These are phyloP conservation scores for Lantana camara DNA, from an alignment of 257 asterid species.

Conservation along the genomic window DNA sequence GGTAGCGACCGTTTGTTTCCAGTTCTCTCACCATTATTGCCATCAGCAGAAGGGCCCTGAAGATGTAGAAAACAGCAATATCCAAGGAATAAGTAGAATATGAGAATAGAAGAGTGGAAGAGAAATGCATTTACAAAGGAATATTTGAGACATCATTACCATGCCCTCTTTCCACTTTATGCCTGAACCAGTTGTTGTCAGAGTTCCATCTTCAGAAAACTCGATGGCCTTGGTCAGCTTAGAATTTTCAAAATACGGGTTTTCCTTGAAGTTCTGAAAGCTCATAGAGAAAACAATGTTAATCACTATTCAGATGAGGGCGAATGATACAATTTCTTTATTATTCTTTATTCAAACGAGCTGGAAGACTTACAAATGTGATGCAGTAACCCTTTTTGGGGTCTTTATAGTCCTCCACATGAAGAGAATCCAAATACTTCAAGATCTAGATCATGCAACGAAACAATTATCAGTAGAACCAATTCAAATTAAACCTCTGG, in stretches of 20 bases:
- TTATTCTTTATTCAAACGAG: constrained; percentile 5
- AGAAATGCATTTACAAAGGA: constrained; percentile 13
- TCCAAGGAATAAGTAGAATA: constrained; percentile 5
- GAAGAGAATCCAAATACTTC: constrained; percentile 51
- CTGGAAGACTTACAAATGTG: constrained; percentile 48
- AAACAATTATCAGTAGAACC: not conserved
- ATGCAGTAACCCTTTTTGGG: constrained; percentile 55
- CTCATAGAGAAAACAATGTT: too few relatives aligned
- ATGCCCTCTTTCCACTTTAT: constrained; percentile 67
- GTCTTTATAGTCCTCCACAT: constrained; percentile 59
- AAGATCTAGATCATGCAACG: constrained; percentile 41
- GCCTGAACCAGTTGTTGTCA: constrained; percentile 48
- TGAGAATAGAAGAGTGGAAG: constrained; percentile 1
- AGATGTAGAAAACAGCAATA: constrained; percentile 14
- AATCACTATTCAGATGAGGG: too few relatives aligned
- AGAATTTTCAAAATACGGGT: constrained; percentile 53
- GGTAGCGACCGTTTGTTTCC: constrained; percentile 49
- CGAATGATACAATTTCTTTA: not conserved
- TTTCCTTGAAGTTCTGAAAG: constrained; percentile 59
- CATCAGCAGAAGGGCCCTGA: constrained; percentile 47
- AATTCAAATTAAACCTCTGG: not conserved
- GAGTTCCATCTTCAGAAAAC: constrained; percentile 50
- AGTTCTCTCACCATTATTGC: constrained; percentile 30
- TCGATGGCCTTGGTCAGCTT: constrained; percentile 50
- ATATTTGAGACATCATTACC: constrained; percentile 38